Evolutionary conservation across 75 land plant genomes (phyloP).

Genomic region (Pinus taeda): DNA sequence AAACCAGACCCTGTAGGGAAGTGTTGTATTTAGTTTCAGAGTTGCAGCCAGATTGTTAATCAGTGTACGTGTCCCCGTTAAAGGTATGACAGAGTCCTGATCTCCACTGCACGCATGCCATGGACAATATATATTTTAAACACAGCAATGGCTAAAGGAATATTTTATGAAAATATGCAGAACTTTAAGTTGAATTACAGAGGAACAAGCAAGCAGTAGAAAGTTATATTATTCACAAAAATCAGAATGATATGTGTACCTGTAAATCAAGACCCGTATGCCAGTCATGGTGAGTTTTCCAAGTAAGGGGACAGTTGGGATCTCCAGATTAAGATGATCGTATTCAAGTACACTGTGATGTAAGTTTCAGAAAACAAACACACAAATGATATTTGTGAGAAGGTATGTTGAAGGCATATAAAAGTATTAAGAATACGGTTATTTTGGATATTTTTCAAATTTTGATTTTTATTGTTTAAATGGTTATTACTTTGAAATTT

Average conservation of each 20-base stretch:
- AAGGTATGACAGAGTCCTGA: slow-evolving; percentile 36
- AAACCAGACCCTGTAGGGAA: slow-evolving; percentile 28
- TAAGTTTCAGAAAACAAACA: not conserved
- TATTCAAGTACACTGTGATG: not conserved
- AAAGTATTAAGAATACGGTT: too few relatives aligned
- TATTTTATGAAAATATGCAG: not conserved
- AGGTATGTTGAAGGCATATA: too few relatives aligned
- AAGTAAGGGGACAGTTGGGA: slow-evolving; percentile 10
- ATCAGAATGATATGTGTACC: not conserved
- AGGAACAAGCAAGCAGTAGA: not conserved
- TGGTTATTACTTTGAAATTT: too few relatives aligned
- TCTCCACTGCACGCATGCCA: slow-evolving; percentile 31
- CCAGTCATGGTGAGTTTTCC: slow-evolving; percentile 4
- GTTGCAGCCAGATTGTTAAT: slow-evolving; percentile 13
- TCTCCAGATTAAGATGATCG: slow-evolving; percentile 8
- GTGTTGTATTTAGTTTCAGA: slow-evolving; percentile 13
- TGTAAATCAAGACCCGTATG: slow-evolving; percentile 12
- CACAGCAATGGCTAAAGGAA: too few relatives aligned
- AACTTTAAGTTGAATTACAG: not conserved
- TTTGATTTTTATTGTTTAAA: too few relatives aligned
- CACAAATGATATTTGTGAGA: not conserved
- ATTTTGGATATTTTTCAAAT: too few relatives aligned
- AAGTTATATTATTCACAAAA: not conserved
- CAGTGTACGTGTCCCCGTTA: slow-evolving; percentile 34
- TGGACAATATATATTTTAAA: too few relatives aligned